phyloP scores from a whole-genome alignment of 352 stramenopile genomes.

The Globisporangium camurandrum region DNA sequence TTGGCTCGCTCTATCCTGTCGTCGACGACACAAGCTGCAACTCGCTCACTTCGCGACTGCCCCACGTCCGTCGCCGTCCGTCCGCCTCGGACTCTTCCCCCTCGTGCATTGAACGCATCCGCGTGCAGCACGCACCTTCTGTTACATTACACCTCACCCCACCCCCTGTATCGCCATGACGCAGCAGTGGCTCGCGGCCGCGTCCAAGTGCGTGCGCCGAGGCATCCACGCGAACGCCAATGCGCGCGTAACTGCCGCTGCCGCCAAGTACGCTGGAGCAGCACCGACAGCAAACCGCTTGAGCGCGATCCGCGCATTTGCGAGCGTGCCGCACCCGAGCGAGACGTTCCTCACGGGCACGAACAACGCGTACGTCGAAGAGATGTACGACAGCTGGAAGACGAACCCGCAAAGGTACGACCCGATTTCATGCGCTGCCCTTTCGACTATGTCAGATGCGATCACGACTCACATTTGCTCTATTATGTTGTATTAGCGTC shows the following conservation, averaged over 20 bases:
- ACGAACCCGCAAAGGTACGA: constrained; percentile 72
- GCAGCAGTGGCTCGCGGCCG: constrained; percentile 47
- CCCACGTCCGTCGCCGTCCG: background rate
- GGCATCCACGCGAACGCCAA: constrained; percentile 26
- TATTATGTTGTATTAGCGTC: too few relatives aligned
- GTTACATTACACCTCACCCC: background rate
- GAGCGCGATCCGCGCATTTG: constrained; percentile 33
- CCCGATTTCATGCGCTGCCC: too few relatives aligned
- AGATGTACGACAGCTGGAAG: constrained; percentile 95
- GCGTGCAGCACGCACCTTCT: background rate
- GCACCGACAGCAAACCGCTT: constrained; percentile 1
- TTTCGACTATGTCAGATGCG: too few relatives aligned
- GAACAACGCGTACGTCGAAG: constrained; percentile 95
- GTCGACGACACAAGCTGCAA: background rate
- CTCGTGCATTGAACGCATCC: background rate
- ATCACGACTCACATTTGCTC: too few relatives aligned
- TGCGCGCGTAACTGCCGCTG: constrained; percentile 6
- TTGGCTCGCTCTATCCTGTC: background rate
- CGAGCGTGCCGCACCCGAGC: constrained; percentile 65
- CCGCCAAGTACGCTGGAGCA: background rate
- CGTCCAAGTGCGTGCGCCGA: constrained; percentile 44
- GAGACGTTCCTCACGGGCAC: constrained; percentile 92
- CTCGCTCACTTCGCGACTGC: background rate
- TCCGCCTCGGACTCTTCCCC: background rate
- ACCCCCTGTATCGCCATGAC: constrained; percentile 24